Evolutionary conservation across 2,329 filamentous ascomycete species (phyloP).

Genomic region (Xylariomycetidae sp.): DNA sequence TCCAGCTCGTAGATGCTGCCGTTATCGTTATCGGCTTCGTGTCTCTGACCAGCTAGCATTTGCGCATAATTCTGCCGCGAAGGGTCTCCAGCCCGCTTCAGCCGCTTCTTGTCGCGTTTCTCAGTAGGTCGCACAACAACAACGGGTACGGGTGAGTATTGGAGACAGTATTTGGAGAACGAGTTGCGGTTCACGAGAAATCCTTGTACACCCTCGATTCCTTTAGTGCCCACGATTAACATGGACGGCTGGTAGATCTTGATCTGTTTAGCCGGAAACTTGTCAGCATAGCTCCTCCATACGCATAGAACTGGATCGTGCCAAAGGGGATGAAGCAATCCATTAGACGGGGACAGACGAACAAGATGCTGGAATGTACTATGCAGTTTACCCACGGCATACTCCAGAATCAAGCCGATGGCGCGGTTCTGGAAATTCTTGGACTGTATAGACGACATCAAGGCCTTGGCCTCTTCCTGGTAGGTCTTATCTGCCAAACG

Average conservation of each 20-base stretch:
- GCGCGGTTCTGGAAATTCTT: conserved; percentile 77
- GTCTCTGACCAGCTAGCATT: conserved; percentile 60
- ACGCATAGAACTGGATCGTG: too few species aligned
- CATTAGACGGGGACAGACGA: conserved; percentile 27
- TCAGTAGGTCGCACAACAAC: conserved; percentile 85
- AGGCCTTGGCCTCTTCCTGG: conserved; percentile 64
- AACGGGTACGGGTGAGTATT: conserved; percentile 88
- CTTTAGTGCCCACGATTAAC: conserved; percentile 83
- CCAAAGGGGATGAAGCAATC: neutral
- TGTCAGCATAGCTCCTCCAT: conserved; percentile 11
- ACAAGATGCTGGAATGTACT: conserved; percentile 88
- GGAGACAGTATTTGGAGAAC: conserved; percentile 90
- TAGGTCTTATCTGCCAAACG: conserved; percentile 65
- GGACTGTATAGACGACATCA: conserved; percentile 69
- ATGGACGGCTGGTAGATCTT: conserved; percentile 87
- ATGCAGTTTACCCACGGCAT: conserved; percentile 83
- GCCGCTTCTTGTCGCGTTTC: conserved; percentile 85
- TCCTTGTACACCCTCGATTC: conserved; percentile 79
- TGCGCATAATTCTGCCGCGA: conserved; percentile 68
- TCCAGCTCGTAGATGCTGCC: conserved; percentile 50
- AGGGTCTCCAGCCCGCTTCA: conserved; percentile 74
- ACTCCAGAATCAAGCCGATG: conserved; percentile 79
- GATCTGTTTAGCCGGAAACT: conserved; percentile 52
- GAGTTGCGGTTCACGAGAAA: conserved; percentile 72
- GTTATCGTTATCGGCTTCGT: conserved; percentile 52